Conservation (phyloP, 495 filamentous ascomycete species). For the Aspergillus campestris region DNA sequence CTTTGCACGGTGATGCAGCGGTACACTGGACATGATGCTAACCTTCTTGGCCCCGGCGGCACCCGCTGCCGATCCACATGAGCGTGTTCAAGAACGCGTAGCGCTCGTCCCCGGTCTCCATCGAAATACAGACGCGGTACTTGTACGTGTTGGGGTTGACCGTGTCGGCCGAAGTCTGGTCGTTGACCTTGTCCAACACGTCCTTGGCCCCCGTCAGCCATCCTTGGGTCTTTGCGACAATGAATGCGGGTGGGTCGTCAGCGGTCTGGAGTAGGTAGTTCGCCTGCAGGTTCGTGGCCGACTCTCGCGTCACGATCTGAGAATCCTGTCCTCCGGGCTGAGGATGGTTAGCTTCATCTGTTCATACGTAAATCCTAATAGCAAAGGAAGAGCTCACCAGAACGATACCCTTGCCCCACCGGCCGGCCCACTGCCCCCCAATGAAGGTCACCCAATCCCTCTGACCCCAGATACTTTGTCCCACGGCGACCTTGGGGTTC, state of each 20-base stretch:
- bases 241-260: slow-evolving; percentile 52
- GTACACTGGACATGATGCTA: slow-evolving; percentile 1
- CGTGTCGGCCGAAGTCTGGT: slow-evolving; percentile 38
- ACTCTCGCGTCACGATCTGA: slow-evolving; percentile 48
- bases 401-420: slow-evolving; percentile 51
- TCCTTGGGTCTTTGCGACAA: slow-evolving; percentile 48
- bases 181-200: slow-evolving; percentile 48
- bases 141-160: slow-evolving; percentile 51
- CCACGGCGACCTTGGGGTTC: slow-evolving; percentile 47
- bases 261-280: slow-evolving; percentile 50
- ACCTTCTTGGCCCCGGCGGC: slow-evolving; percentile 51
- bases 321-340: slow-evolving; percentile 55
- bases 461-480: slow-evolving; percentile 45
- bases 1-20: not conserved
- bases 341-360: not conserved
- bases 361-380: not conserved
- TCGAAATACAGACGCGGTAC: slow-evolving; percentile 48
- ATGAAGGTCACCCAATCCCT: slow-evolving; percentile 51
- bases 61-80: slow-evolving; percentile 55
- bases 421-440: slow-evolving; percentile 52
- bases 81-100: slow-evolving; percentile 54
- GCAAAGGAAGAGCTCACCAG: slow-evolving; percentile 34
- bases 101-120: slow-evolving; percentile 54
- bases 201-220: slow-evolving; percentile 52
- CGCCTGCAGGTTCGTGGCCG: slow-evolving; percentile 42